Evolutionary conservation across 2,329 filamentous ascomycete genomes (phyloP).

Genomic region (Cryoendolithus antarcticus): DNA sequence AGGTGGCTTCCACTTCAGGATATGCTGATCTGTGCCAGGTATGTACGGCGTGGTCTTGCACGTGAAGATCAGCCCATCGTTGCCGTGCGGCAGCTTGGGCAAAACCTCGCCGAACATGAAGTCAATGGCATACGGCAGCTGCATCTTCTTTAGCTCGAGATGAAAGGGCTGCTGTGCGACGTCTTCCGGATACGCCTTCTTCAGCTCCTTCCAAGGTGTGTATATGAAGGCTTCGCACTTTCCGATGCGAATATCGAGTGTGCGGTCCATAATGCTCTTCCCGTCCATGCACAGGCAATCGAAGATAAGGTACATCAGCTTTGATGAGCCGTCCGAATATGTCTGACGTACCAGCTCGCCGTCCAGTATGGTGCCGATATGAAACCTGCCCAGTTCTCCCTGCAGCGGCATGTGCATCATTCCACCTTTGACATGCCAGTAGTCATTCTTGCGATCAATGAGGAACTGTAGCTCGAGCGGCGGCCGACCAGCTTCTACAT

Average conservation of each 20-base stretch:
- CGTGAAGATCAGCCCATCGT: conserved; percentile 97
- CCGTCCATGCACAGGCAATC: conserved; percentile 79
- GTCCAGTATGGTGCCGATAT: conserved; percentile 72
- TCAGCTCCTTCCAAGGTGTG: conserved; percentile 20
- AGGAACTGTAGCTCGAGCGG: conserved; percentile 64
- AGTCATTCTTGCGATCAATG: conserved; percentile 96
- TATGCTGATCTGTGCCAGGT: conserved; percentile 82
- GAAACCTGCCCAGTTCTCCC: conserved; percentile 50
- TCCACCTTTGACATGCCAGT: conserved; percentile 63
- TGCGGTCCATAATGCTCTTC: conserved; percentile 61
- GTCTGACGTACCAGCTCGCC: conserved; percentile 85
- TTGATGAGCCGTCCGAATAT: conserved; percentile 51
- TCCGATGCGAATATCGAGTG: conserved; percentile 80
- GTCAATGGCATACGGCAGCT: conserved; percentile 76
- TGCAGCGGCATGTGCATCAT: conserved; percentile 70
- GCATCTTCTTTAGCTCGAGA: conserved; percentile 78
- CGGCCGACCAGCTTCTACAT: conserved; percentile 27
- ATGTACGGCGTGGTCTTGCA: conserved; percentile 77
- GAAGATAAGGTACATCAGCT: conserved; percentile 81
- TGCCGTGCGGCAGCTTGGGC: conserved; percentile 75
- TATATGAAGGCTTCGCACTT: conserved; percentile 50
- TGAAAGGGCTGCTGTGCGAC: conserved; percentile 61
- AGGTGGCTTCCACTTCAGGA: conserved; percentile 95
- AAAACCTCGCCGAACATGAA: conserved; percentile 87
- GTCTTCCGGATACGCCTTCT: conserved; percentile 57